phyloP scores from a whole-genome alignment of 2,329 filamentous ascomycete species.

The Fusarium penzigii region DNA sequence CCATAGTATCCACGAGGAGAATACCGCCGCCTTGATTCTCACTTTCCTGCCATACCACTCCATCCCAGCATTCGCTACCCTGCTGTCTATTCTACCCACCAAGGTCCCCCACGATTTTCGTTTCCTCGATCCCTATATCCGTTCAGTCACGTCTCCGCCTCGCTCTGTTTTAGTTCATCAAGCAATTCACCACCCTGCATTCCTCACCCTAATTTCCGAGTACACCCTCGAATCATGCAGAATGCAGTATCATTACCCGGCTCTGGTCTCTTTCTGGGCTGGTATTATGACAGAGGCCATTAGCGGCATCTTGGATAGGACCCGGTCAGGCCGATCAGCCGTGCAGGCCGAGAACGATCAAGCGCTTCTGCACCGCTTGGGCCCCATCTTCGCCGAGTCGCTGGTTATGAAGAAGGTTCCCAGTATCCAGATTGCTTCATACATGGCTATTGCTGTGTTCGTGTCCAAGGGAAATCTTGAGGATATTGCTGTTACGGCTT shows the following conservation, averaged over 20 bases:
- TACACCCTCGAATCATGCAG: constrained; percentile 77
- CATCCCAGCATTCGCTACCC: constrained; percentile 78
- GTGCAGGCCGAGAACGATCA: constrained; percentile 82
- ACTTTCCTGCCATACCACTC: constrained; percentile 93
- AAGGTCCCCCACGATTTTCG: constrained; percentile 74
- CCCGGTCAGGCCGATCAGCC: constrained; percentile 72
- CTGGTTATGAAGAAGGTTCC: constrained; percentile 74
- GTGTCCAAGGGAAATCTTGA: constrained; percentile 79
- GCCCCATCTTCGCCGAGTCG: constrained; percentile 74
- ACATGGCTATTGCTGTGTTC: constrained; percentile 86
- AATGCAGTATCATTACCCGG: constrained; percentile 71
- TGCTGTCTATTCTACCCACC: constrained; percentile 84
- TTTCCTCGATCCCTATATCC: constrained; percentile 85
- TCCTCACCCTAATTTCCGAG: constrained; percentile 75
- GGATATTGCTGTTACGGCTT: constrained; percentile 75
- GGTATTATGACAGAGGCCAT: constrained; percentile 84
- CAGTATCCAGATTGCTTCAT: constrained; percentile 81
- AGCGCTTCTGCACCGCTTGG: constrained; percentile 66
- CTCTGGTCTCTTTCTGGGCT: constrained; percentile 87
- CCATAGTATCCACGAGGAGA: constrained; percentile 83
- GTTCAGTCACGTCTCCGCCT: constrained; percentile 73
- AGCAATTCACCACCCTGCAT: constrained; percentile 73
- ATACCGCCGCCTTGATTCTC: constrained; percentile 74
- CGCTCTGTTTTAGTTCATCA: constrained; percentile 82
- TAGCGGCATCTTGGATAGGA: constrained; percentile 76